Base-by-base conservation (phyloP, 257 asterid genomes). In the Fraxinus pennsylvanica region DNA sequence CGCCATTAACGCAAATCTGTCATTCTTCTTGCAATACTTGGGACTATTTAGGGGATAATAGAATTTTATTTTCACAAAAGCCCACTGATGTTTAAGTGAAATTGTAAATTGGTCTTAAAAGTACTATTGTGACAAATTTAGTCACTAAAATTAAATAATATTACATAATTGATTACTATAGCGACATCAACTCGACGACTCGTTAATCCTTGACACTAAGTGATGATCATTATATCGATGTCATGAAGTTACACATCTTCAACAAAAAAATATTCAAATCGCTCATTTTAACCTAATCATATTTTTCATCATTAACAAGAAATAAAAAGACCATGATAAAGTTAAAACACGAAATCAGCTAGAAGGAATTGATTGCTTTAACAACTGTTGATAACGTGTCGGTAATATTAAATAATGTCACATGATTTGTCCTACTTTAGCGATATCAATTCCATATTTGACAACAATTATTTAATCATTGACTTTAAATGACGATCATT, bases 1-100 rank as follows among this genome's bases (percentile, higher is more conserved):
- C 81, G 80, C 85, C 88, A 86, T 82, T 68, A 27, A 6, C 81
- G 83, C 69, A 27, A 74, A 80, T 84, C 83, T 83, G 80, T 76
- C 19, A 68, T 52, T 77, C 54, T 57, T 68, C 35, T 35, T 75
- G 75, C 5, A 43, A 3, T 2, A 61, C 29, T 41, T 22, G 33
- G 25, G 3, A 54, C 22, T 10, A 0, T 9, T 38, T 12, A 13
- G 17, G 52, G 1, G 5, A 19, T 19, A 21, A 57, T 17, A 57
- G 65, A 52, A 27, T 57, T 43, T 43, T 57, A 57, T 14, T 57
- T 57, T 5, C 66, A 57, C 27, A 57, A 57, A n/a, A 5, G 66
- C 29, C 3, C 66, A 6, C 10, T 57, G 29, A 17, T 21, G 27
- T 57, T 57, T 57, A 57, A 57, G 9, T 19, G 25, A n/a, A 6